Percentiles rank a stretch among this genome's conserved stretches.
These are phyloP conservation scores for Mycena amicta DNA, from an alignment of 768 basidiomycete genomes.

Conservation along the genomic window DNA sequence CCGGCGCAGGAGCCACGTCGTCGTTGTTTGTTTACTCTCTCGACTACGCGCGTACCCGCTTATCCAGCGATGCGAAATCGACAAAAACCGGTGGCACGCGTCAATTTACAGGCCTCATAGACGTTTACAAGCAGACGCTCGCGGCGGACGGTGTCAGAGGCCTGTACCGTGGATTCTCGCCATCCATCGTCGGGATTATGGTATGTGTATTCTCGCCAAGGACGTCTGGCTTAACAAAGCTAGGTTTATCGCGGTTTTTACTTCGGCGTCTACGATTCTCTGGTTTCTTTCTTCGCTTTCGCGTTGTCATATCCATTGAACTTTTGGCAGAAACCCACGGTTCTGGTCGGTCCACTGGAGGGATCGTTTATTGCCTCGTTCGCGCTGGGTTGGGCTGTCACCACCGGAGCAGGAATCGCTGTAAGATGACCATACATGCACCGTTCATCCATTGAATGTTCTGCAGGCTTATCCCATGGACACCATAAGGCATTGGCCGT, in stretches of 20 bases:
- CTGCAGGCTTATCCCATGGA: slow-evolving; percentile 63
- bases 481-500: slow-evolving; percentile 53
- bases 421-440: slow-evolving; percentile 25
- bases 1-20: slow-evolving; percentile 84
- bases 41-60: slow-evolving; percentile 88
- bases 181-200: slow-evolving; percentile 84
- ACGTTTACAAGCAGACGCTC: slow-evolving; percentile 83
- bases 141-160: slow-evolving; percentile 81
- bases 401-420: slow-evolving; percentile 82
- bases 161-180: slow-evolving; percentile 88
- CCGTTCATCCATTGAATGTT: background rate
- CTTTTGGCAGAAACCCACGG: slow-evolving; percentile 56
- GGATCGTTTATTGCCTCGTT: slow-evolving; percentile 85
- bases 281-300: slow-evolving; percentile 44
- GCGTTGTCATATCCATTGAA: slow-evolving; percentile 30
- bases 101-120: slow-evolving; percentile 85
- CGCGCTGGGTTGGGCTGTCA: slow-evolving; percentile 83
- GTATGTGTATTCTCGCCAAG: too few species aligned
- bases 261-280: slow-evolving; percentile 77
- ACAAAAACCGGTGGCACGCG: slow-evolving; percentile 68
- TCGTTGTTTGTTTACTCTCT: slow-evolving; percentile 89
- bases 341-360: slow-evolving; percentile 77
- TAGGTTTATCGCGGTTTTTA: slow-evolving; percentile 88
- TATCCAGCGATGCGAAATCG: slow-evolving; percentile 82
- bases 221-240: too few species aligned